Evolutionary conservation across 768 basidiomycete genomes (phyloP), one percentile per base, ranked within the genome.

Genomic region (Podaxis carcinomalis): DNA sequence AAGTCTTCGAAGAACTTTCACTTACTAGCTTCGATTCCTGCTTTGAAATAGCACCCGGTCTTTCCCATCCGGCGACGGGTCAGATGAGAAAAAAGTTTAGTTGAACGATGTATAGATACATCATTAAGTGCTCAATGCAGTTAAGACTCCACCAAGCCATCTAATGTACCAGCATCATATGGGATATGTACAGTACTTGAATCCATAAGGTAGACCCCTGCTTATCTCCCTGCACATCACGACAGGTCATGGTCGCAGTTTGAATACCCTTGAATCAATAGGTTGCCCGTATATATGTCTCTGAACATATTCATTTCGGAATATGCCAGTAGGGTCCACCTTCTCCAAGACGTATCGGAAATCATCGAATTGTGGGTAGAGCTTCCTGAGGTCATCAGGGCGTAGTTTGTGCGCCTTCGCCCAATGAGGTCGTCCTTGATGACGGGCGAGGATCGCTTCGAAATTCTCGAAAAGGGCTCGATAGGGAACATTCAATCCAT

Each of bases 401-500:
- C 80, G 77, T 39, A 95, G 80, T 23, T 76, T 75, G 70, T 98
- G 96, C 21, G 92, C 83, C 74, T 98, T 98, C 0, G 95, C 96
- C 96, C 96, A 98, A 76, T 98, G 96, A 7, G 96, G 95, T 51
- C 92, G 81, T 5, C 94, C 96, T 46, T 82, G 80, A 74, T 94
- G 81, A 28, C 77, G 79, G 21, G 77, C 71, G 61, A 95, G 70
- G 66, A 95, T 88, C 13, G 71, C 66, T 70, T 95, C 92, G 69
- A 92, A 97, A 25, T 79, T 80, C 50, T 79, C 74, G 73, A 98
- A 96, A 54, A 93, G 78, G 59, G 79, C 75, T 60, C 85, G 86
- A 76, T 96, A 97, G 14, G 92, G 89, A 6, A 93, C 87, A 51
- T 86, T 84, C 62, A 88, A 79, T 5, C 89, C 89, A 69, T 95